Evolutionary conservation across 2,329 filamentous ascomycete species (phyloP).

Genomic region (Trichoderma arundinaceum): DNA sequence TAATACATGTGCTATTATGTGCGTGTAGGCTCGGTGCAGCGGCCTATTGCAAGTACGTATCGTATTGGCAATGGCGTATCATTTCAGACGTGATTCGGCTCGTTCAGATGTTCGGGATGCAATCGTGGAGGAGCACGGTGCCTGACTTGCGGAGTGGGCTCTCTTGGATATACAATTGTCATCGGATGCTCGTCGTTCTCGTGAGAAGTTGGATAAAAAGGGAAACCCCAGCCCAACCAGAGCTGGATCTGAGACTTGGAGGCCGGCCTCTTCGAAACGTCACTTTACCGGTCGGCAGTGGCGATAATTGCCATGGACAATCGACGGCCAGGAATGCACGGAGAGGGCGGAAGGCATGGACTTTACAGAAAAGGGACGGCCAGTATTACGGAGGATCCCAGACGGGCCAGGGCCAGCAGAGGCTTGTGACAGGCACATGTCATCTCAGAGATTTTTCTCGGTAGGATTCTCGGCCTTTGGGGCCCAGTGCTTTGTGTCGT

Average conservation of each 20-base stretch:
- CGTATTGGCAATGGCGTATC: constrained; percentile 6
- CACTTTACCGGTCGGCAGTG: constrained; percentile 11
- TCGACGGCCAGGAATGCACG: neutral
- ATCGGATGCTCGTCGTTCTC: constrained; percentile 8
- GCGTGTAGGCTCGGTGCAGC: constrained; percentile 1
- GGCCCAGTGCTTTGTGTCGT: neutral
- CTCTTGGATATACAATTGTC: neutral
- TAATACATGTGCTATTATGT: constrained; percentile 15
- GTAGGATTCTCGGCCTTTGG: constrained; percentile 24
- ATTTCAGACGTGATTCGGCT: neutral
- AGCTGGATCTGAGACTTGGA: neutral
- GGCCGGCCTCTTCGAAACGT: neutral
- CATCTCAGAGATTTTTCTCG: constrained; percentile 17
- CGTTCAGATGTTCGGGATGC: neutral
- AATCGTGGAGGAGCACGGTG: neutral
- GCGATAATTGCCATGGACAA: constrained; percentile 1
- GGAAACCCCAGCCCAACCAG: neutral
- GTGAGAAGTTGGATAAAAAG: neutral
- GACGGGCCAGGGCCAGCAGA: neutral
- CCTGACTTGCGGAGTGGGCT: neutral
- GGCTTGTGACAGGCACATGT: constrained; percentile 28
- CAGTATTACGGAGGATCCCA: constrained; percentile 1
- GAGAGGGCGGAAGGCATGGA: constrained; percentile 16
- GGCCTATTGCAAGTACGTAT: constrained; percentile 2
- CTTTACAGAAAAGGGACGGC: neutral